Conservation (phyloP, 805 yeast species). For the Wickerhamomyces tratensis region DNA sequence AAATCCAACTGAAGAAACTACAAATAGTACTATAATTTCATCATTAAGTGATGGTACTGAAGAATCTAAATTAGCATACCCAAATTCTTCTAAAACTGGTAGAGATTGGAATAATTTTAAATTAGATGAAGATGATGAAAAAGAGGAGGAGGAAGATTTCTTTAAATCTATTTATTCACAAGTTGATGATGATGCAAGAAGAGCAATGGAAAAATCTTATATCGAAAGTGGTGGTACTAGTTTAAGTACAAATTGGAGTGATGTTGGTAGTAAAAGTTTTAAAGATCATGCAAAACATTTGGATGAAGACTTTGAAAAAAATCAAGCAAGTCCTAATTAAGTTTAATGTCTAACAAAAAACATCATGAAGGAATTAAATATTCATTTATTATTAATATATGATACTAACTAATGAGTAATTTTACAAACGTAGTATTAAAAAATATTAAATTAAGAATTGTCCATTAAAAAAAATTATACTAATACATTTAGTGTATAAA, state of each 20-base stretch:
- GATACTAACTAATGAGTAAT: no score
- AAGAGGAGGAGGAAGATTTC: constrained; percentile 49
- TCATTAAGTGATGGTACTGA: neutral
- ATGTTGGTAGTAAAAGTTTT: constrained; percentile 57
- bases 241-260: constrained; percentile 88
- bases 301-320: no score
- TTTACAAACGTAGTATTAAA: no score
- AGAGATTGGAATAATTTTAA: constrained; percentile 63
- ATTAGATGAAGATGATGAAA: constrained; percentile 32
- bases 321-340: no score
- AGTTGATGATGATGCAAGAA: constrained; percentile 77
- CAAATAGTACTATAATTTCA: constrained; percentile 4
- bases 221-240: constrained; percentile 93
- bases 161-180: constrained; percentile 65
- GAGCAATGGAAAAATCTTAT: constrained; percentile 97
- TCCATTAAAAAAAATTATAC: no score
- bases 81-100: constrained; percentile 52
- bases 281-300: no score
- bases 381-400: no score
- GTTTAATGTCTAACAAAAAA: no score
- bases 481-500: no score
- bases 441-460: no score
- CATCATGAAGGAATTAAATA: no score
- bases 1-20: constrained; percentile 1
- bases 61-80: constrained; percentile 27